Evolutionary conservation across 768 basidiomycete genomes (phyloP).

Genomic region (Steccherinum ochraceum): DNA sequence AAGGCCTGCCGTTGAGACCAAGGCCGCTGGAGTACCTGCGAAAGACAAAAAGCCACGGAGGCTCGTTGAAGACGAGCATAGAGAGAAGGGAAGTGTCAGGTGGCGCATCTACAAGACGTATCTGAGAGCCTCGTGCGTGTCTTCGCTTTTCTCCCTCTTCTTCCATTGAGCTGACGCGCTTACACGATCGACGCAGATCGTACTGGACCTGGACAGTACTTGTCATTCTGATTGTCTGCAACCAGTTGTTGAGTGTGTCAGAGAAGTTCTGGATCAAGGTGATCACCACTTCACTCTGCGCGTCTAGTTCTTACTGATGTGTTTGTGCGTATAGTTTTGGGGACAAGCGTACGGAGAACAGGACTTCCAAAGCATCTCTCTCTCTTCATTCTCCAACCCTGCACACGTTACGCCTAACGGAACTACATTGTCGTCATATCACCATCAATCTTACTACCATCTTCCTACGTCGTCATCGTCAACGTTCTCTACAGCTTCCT

Average conservation of each 20-base stretch:
- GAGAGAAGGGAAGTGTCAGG: conserved; percentile 77
- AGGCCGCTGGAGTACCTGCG: conserved; percentile 17
- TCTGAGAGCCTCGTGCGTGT: conserved; percentile 62
- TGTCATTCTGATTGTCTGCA: conserved; percentile 38
- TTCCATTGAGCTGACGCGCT: neutral
- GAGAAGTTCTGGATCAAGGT: conserved; percentile 79
- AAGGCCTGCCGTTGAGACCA: conserved; percentile 18
- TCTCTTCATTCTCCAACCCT: conserved; percentile 13
- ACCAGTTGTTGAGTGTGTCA: conserved; percentile 42
- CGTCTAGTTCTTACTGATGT: too few relatives aligned
- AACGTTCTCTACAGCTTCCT: neutral
- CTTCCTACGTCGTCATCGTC: neutral
- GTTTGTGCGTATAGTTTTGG: too few relatives aligned
- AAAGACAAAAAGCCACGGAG: conserved; percentile 60
- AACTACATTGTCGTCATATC: conserved; percentile 17
- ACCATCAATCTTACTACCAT: conserved; percentile 12
- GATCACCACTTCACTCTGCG: neutral
- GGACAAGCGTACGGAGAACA: conserved; percentile 49
- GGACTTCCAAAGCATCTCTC: conserved; percentile 10
- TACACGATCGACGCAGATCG: conserved; percentile 36
- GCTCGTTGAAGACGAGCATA: conserved; percentile 74
- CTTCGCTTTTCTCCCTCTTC: neutral
- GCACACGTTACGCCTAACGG: conserved; percentile 22
- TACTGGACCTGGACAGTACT: conserved; percentile 65
- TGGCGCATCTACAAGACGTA: conserved; percentile 64